Base-by-base conservation (phyloP, 768 basidiomycete species). In the Boletus rubescentipes region DNA sequence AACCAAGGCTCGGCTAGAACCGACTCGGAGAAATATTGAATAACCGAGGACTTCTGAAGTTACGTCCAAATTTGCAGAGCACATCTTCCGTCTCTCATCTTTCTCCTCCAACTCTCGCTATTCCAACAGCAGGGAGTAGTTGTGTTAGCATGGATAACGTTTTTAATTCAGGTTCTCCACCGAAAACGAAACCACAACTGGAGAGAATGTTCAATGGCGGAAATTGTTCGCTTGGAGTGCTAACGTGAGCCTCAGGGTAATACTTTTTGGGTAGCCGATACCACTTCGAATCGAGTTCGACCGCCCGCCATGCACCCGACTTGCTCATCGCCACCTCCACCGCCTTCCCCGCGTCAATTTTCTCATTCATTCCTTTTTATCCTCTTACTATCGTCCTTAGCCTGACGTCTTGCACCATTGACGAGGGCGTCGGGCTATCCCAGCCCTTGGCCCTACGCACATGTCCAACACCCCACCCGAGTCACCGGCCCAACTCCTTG, bases 391-490 rank as follows among this genome's bases (percentile, higher is more conserved):
- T 32, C 46, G 2, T 30, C 46, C 30, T 21, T 1, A 21, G 23
- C 51, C 43, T 16, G 32, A 53, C 39, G 40, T n/a, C 40, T n/a
- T 42, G 12, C 20, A 9, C 29, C 11, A 12, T 23, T 20, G 23
- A 38, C 39, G 35, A 61, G 47, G 41, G 49, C 32, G n/a, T n/a
- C n/a, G 49, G 65, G 54, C 40, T 34, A 26, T 43, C 5, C 29
- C 41, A 34, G 35, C 49, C 55, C 32, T 6, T 6, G n/a, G n/a
- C 43, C 37, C 26, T 34, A 30, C 26, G 39, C 56, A 34, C 54
- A 64, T 64, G 63, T 63, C 63, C 36, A 11, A 51, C 51, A 44
- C 58, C 32, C 61, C 64, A 29, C 18, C 50, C 9, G 64, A 66
- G 26, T 41, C 61, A 16, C 7, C 53, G 15, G 52, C 53, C 9